Percentiles rank a stretch among this genome's conserved stretches.
Evolutionary conservation across 176 grass and related monocot species (phyloP).

Genomic region (Oryza longistaminata): DNA sequence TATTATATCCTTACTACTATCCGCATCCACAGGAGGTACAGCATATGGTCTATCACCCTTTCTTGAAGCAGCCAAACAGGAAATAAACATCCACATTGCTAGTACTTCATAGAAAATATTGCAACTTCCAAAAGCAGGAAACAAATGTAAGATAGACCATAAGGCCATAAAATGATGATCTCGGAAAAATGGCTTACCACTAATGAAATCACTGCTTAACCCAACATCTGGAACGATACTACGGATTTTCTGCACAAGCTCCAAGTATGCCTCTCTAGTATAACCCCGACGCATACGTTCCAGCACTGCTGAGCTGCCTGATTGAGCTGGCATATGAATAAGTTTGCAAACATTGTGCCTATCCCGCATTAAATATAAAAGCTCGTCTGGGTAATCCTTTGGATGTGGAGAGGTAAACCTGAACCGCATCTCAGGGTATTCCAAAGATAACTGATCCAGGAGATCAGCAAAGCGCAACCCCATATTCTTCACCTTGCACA

Average conservation of each 20-base stretch:
- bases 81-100: constrained; percentile 10
- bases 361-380: constrained; percentile 86
- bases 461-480: constrained; percentile 89
- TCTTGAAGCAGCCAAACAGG: neutral
- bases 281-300: constrained; percentile 91
- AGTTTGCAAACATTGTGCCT: constrained; percentile 92
- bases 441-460: constrained; percentile 66
- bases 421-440: constrained; percentile 95
- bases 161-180: neutral
- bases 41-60: neutral
- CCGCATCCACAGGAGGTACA: neutral
- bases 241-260: constrained; percentile 89
- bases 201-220: constrained; percentile 96
- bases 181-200: constrained; percentile 50
- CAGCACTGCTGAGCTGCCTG: constrained; percentile 74
- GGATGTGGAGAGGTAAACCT: constrained; percentile 97
- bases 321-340: constrained; percentile 94
- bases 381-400: constrained; percentile 88
- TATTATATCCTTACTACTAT: constrained; percentile 12
- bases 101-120: constrained; percentile 15
- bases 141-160: neutral
- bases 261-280: constrained; percentile 89
- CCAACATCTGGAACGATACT: constrained; percentile 83
- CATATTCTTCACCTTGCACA: constrained; percentile 77
- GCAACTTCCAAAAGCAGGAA: neutral